Base-by-base conservation (phyloP, 805 yeast genomes). In the Candida nonsorbophila region DNA sequence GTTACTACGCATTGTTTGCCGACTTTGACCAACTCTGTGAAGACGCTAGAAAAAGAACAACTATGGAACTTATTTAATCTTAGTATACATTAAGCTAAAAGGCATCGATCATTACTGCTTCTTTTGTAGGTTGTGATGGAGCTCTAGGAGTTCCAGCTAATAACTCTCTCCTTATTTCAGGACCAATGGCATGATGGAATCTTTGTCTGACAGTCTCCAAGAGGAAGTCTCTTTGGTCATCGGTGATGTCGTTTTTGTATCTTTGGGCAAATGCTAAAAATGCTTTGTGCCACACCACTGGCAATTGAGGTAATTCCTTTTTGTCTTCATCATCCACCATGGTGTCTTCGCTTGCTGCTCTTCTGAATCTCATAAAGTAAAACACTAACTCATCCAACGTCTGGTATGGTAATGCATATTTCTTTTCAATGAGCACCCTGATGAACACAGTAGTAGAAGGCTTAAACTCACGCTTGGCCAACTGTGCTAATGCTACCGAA, bases 261-360 rank as follows among this genome's bases (percentile, higher is more conserved):
- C 96, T 73, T 62, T 88, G 97, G 20, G 97, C 95, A 64, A 92
- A 92, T 2, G 92, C 81, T 33, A 92, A 68, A 51, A 92, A 83
- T 2, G 97, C 90, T 55, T 90, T 94, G 55, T 94, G 97, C 97
- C 98, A 92, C 20, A 90, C 90, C 11, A 92, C 84, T 6, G 98
- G 97, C 51, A 92, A 69, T 28, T 72, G 73, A 15, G 81, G 77
- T n/a, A 66, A 49, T 24, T 42, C 50, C 28, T 66, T 56, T 12
- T 58, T 59, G 10, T 45, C 47, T 25, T 48, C 50, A 9, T 51
- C 62, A 24, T 53, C 64, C 20, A 32, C 69, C 62, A 44, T 56
- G n/a, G 56, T 62, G 25, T 61, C 56, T 19, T 47, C 55, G 32
- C 62, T 70, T 3, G 71, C 71, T 13, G 79, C 67, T 23, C 71